A percentile compares a stretch with the other conserved stretches of the same genome.
Evolutionary conservation across 495 filamentous ascomycete genomes (phyloP).

Genomic region (Penicillium samsonianum): DNA sequence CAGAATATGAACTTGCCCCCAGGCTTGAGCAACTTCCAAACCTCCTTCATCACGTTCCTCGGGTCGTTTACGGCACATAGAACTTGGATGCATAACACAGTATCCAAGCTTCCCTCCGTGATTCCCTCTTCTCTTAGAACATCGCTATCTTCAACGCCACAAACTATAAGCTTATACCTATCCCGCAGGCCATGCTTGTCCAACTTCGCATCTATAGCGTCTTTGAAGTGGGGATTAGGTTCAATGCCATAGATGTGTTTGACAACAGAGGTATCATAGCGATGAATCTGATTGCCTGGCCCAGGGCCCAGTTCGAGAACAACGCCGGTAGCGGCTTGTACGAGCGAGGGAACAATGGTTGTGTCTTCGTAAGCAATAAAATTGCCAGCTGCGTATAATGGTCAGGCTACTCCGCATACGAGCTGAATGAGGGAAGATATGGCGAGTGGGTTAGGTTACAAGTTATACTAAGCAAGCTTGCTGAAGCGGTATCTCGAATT

Average conservation of each 20-base stretch:
- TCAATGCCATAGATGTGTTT: slow-evolving; percentile 47
- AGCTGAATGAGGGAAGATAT: background rate
- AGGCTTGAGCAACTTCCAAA: slow-evolving; percentile 35
- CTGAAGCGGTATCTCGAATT: slow-evolving; percentile 26
- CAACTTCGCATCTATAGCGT: slow-evolving; percentile 25
- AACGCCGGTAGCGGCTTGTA: slow-evolving; percentile 36
- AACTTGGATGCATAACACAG: slow-evolving; percentile 33
- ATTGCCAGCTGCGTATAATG: slow-evolving; percentile 13
- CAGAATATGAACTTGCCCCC: slow-evolving; percentile 46
- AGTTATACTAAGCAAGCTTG: slow-evolving; percentile 23
- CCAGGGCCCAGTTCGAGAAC: slow-evolving; percentile 54
- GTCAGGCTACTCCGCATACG: slow-evolving; percentile 7
- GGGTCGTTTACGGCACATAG: slow-evolving; percentile 31
- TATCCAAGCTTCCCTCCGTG: slow-evolving; percentile 38
- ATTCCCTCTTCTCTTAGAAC: slow-evolving; percentile 37
- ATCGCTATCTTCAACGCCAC: slow-evolving; percentile 42
- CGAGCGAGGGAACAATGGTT: slow-evolving; percentile 43
- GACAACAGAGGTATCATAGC: slow-evolving; percentile 38
- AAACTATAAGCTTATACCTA: slow-evolving; percentile 41
- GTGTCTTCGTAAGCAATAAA: slow-evolving; percentile 46
- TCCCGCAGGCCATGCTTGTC: slow-evolving; percentile 29
- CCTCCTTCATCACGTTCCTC: slow-evolving; percentile 24
- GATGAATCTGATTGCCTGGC: slow-evolving; percentile 47
- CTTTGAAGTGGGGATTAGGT: slow-evolving; percentile 35
- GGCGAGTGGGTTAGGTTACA: slow-evolving; percentile 14